A percentile compares a stretch with the other conserved stretches of the same genome.
Conservation (phyloP, 2,329 filamentous ascomycete species). For the Colletotrichum sp. region DNA sequence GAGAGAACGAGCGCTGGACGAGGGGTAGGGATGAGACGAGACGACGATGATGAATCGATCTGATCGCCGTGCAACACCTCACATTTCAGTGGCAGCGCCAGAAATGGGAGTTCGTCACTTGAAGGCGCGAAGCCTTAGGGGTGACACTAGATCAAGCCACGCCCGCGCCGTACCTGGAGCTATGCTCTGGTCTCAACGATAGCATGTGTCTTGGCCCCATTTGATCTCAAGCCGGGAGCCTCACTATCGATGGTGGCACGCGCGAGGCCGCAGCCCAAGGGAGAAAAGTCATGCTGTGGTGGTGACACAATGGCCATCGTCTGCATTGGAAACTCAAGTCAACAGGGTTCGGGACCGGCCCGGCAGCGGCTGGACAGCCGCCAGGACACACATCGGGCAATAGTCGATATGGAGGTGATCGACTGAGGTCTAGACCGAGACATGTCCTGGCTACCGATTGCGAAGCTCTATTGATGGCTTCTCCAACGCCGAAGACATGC, state of each 20-base stretch:
- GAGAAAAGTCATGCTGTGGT: background rate
- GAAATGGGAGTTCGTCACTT: background rate
- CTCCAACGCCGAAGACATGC: background rate
- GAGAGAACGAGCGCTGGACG: background rate
- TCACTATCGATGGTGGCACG: constrained; percentile 6
- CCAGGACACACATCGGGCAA: background rate
- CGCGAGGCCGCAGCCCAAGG: background rate
- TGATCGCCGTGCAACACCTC: background rate
- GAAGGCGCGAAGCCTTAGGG: background rate
- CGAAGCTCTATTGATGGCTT: background rate
- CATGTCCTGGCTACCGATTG: background rate
- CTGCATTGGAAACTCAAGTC: background rate
- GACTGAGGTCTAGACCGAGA: background rate
- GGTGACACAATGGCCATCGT: background rate
- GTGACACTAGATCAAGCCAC: background rate
- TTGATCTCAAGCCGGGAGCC: background rate
- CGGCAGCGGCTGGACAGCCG: background rate
- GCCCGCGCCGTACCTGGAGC: background rate
- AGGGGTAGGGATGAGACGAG: background rate
- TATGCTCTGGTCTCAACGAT: background rate
- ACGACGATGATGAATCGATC: background rate
- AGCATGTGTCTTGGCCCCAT: background rate
- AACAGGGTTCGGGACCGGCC: background rate
- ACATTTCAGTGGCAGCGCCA: background rate
- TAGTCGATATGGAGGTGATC: background rate